Percentiles rank a stretch among this genome's conserved stretches.
phyloP scores from a whole-genome alignment of 2,329 filamentous ascomycete species.

The Phoma sp. region DNA sequence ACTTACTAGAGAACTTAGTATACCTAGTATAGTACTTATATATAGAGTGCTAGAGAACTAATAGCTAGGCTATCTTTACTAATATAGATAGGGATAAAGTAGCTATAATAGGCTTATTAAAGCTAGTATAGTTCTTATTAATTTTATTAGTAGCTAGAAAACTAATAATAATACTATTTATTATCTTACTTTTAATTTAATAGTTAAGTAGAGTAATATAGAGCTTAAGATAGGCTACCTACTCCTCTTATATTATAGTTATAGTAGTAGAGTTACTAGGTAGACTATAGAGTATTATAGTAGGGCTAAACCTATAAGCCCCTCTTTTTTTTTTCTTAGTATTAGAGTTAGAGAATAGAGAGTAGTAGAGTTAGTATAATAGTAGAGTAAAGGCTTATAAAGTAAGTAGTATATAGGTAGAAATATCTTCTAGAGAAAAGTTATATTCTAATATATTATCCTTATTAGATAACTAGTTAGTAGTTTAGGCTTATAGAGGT shows the following conservation, averaged over 20 bases:
- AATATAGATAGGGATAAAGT: not conserved
- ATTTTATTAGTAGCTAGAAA: not conserved
- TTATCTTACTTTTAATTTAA: not conserved
- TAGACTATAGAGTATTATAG: not conserved
- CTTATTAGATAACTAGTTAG: not conserved
- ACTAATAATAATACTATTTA: not conserved
- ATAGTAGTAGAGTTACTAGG: not conserved
- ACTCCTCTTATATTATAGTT: not conserved
- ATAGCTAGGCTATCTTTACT: not conserved
- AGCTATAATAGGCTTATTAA: not conserved
- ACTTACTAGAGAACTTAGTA: not conserved
- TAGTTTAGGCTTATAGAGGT: too few species aligned
- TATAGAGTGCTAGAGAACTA: not conserved
- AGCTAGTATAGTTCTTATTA: not conserved
- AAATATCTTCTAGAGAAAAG: too few species aligned
- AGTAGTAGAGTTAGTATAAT: too few species aligned
- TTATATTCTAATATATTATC: not conserved
- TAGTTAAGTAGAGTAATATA: not conserved
- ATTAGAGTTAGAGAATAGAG: too few species aligned
- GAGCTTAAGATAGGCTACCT: not conserved
- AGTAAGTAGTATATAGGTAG: too few species aligned
- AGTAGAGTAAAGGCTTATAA: too few species aligned
- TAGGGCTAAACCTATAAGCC: too few species aligned
- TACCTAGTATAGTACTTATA: not conserved
- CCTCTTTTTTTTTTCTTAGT: too few species aligned